Evolutionary conservation across 441 rosid species (phyloP).

Genomic region (Pelargonium australe): DNA sequence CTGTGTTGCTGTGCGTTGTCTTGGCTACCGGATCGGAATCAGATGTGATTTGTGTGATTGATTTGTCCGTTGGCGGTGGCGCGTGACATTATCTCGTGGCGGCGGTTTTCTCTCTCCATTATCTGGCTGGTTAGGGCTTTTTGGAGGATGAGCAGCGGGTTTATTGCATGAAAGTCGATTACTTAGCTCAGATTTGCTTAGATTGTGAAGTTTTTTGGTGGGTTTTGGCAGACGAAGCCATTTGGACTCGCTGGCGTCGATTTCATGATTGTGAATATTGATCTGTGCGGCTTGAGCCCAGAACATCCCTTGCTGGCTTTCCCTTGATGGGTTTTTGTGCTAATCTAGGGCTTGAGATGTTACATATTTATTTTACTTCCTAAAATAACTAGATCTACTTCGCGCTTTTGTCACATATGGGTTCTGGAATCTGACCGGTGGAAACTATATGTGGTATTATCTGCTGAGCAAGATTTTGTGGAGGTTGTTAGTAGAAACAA

Average conservation of each 20-base stretch:
- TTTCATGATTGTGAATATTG: background rate
- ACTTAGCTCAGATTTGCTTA: background rate
- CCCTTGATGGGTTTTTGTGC: background rate
- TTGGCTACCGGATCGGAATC: background rate
- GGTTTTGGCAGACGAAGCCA: background rate
- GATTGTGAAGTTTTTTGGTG: background rate
- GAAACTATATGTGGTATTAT: background rate
- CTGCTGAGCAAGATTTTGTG: background rate
- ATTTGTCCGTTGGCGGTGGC: background rate
- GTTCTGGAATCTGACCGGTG: background rate
- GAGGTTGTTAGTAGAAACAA: conserved; percentile 6
- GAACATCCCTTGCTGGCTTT: background rate
- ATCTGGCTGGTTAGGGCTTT: background rate
- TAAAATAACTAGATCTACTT: conserved; percentile 3
- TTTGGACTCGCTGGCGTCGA: background rate
- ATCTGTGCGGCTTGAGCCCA: background rate
- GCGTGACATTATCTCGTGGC: background rate
- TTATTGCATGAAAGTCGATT: too few relatives aligned
- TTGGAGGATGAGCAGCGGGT: background rate
- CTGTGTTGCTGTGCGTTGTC: conserved; percentile 13
- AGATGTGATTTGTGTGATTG: background rate
- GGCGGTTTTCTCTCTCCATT: background rate
- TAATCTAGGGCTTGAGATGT: conserved; percentile 2
- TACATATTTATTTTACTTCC: background rate
- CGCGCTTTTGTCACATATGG: background rate